Percentiles rank a stretch among this genome's conserved stretches.
Evolutionary conservation across 176 grass and related monocot species (phyloP).

Genomic region (Oryza meridionalis): DNA sequence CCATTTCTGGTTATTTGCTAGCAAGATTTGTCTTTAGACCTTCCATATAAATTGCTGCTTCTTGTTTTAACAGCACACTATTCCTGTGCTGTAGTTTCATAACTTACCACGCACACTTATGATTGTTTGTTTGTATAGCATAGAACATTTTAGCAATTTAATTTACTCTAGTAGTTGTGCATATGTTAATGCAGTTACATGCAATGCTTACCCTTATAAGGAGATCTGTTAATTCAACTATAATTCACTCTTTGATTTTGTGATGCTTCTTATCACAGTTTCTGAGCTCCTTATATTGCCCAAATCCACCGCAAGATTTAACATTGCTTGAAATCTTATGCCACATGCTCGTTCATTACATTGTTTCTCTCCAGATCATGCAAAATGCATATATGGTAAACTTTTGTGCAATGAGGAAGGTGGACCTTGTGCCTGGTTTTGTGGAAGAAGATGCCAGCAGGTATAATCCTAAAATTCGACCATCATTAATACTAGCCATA

Average conservation of each 20-base stretch:
- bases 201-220: background rate
- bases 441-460: constrained; percentile 72
- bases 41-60: constrained; percentile 33
- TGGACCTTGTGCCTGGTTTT: constrained; percentile 68
- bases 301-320: constrained; percentile 1
- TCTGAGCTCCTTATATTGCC: constrained; percentile 14
- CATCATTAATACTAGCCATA: background rate
- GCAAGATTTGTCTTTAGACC: constrained; percentile 3
- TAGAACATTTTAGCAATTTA: background rate
- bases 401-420: constrained; percentile 38
- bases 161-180: constrained; percentile 28
- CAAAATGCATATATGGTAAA: constrained; percentile 67
- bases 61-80: background rate
- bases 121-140: constrained; percentile 31
- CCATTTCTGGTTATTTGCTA: constrained; percentile 9
- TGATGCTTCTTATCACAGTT: constrained; percentile 15
- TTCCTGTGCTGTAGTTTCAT: constrained; percentile 23
- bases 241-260: background rate
- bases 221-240: constrained; percentile 6
- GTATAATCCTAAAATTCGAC: constrained; percentile 52
- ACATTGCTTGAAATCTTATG: constrained; percentile 7
- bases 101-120: constrained; percentile 25
- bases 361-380: constrained; percentile 68
- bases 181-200: background rate
- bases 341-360: background rate